Base-by-base conservation (phyloP, 345 rosid genomes). In the Punica granatum region DNA sequence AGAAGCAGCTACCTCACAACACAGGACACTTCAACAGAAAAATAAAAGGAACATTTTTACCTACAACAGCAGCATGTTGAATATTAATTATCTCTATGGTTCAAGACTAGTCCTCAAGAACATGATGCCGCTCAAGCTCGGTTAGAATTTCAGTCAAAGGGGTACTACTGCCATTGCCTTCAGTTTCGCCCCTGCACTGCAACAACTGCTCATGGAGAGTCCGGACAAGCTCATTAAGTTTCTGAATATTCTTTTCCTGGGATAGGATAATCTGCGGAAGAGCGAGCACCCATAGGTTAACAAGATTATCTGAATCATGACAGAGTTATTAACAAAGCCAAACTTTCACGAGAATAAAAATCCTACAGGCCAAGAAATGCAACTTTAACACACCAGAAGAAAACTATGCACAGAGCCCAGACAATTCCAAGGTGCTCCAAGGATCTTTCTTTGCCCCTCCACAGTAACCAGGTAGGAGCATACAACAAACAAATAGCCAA, bases 211-310 rank as follows among this genome's bases (percentile, higher is more conserved):
- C 79, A 33, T 67, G 76, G 67, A 88, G 92, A 73, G 66, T 84
- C 61, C 63, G 79, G 51, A 90, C 82, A 63, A 78, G 76, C 70
- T 79, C 88, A 34, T 85, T 83, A 62, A 90, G 87, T 74, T 83
- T 83, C 71, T 82, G 94, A 73, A 85, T 90, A 35, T 78, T 81
- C 68, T 77, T 86, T 74, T 90, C 97, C 72, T 88, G 94, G 48
- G 80, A 84, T 39, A 90, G 87, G 75, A 90, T 86, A 67, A 76
- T 85, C 94, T 88, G 81, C 74, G 61, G 58, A 35, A 67, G 46
- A 64, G 74, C 37, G 37, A 6, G 30, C 13, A 44, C 43, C 28
- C 48, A 19, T 6, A 21, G 56, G 56, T 49, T 49, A 21, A 49
- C 10, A 49, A 49, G 25, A 49, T 3, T 49, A 23, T 9, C 28